Evolutionary conservation across 2,329 filamentous ascomycete species (phyloP), one percentile per base, ranked within the genome.

Genomic region (Chaetomium globosum): DNA sequence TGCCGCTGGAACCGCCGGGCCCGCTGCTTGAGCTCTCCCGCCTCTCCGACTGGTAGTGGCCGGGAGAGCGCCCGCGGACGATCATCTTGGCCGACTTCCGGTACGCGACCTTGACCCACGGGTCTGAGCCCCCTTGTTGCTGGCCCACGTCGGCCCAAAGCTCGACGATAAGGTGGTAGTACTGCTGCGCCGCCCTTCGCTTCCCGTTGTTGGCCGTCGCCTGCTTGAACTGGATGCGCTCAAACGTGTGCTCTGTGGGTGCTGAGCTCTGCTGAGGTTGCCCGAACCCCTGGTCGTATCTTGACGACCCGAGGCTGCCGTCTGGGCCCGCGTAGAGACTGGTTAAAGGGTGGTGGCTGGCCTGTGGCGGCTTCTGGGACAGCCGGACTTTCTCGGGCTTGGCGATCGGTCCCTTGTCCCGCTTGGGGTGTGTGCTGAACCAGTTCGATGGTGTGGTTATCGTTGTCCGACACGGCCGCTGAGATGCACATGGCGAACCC

Each of bases 161-260:
- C 74, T 96, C 92, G 4, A 96, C 89, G 54, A 96, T 86, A n/a
- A 97, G 82, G 72, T 95, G 91, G 73, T 96, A 97, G 76, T 93
- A 96, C 72, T 97, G 93, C 74, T 97, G 93, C 21, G 93, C 92
- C 1, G 93, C 93, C 64, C 93, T 84, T 70, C 93, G 85, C 76
- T 96, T 96, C 55, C 93, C 93, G 71, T 97, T 97, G 79, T 97
- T 97, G 28, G 92, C 92, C 0, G 93, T 97, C 1, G 93, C 93
- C 69, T 92, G 91, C 76, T 96, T 96, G 83, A 97, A 97, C 72
- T 97, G 93, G 59, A 97, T 95, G 12, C 93, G 88, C 74, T 97
- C 93, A 74, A 96, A 97, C 0, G 83, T 86, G 68, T 87, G 82
- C 70, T 87, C 85, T 7, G 79, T 83, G 5, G 82, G 80, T 19